phyloP scores from a whole-genome alignment of 768 basidiomycete genomes.

The Trametes elegans region DNA sequence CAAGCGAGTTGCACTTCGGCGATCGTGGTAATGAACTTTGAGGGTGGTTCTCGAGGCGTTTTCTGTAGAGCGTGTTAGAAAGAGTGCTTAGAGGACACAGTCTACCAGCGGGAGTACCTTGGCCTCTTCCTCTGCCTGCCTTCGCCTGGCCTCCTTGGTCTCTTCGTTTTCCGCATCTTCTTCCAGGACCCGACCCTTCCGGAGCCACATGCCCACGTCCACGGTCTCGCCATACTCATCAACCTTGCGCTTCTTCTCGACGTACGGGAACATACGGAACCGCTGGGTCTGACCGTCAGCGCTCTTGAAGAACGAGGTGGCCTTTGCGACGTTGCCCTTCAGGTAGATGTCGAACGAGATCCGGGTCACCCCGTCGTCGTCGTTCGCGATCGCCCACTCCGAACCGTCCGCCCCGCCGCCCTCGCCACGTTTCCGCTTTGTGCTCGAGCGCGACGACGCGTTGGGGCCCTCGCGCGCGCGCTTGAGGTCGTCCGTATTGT shows the following conservation, averaged over 20 bases:
- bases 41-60: slow-evolving; percentile 80
- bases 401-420: slow-evolving; percentile 42
- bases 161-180: slow-evolving; percentile 87
- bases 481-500: slow-evolving; percentile 37
- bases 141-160: slow-evolving; percentile 64
- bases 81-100: too few species aligned
- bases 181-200: slow-evolving; percentile 88
- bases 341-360: slow-evolving; percentile 95
- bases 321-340: slow-evolving; percentile 90
- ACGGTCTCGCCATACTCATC: slow-evolving; percentile 96
- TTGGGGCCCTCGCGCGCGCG: slow-evolving; percentile 8
- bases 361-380: slow-evolving; percentile 74
- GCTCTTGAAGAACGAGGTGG: slow-evolving; percentile 85
- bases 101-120: slow-evolving; percentile 48
- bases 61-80: slow-evolving; percentile 44
- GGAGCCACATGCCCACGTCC: slow-evolving; percentile 94
- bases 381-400: slow-evolving; percentile 60
- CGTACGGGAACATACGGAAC: slow-evolving; percentile 96
- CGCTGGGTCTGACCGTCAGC: slow-evolving; percentile 68
- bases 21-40: slow-evolving; percentile 79
- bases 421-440: slow-evolving; percentile 47
- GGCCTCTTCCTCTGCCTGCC: slow-evolving; percentile 75
- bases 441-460: slow-evolving; percentile 13
- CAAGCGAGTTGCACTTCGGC: slow-evolving; percentile 82
- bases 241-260: slow-evolving; percentile 88